Evolutionary conservation across 1,284 basidiomycete species (phyloP).

Genomic region (Sporisorium scitamineum): DNA sequence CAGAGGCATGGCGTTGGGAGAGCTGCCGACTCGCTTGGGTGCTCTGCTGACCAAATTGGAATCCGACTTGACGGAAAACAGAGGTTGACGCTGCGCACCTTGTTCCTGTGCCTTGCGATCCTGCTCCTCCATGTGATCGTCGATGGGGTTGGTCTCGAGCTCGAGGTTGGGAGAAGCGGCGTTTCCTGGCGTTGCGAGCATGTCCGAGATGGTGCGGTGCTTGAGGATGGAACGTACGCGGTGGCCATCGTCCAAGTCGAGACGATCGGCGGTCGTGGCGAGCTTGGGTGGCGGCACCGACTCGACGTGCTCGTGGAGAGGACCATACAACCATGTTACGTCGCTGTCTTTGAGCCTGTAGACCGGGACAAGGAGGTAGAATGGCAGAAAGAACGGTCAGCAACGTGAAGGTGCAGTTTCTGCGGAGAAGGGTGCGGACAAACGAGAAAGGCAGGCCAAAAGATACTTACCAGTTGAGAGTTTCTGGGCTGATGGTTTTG

Average conservation of each 20-base stretch:
- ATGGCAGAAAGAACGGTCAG: not conserved
- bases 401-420: not conserved
- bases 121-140: slow-evolving; percentile 55
- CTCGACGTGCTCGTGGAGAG: slow-evolving; percentile 79
- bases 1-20: slow-evolving; percentile 39
- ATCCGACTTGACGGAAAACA: slow-evolving; percentile 58
- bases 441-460: not conserved
- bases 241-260: slow-evolving; percentile 71
- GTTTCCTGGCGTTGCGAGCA: slow-evolving; percentile 75
- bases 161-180: slow-evolving; percentile 73
- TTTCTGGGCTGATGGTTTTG: slow-evolving; percentile 94
- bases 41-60: slow-evolving; percentile 50
- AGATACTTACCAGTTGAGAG: slow-evolving; percentile 88
- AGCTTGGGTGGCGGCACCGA: slow-evolving; percentile 74
- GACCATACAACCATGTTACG: slow-evolving; percentile 98
- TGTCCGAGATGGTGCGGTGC: slow-evolving; percentile 90
- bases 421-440: not conserved
- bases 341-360: slow-evolving; percentile 97
- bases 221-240: slow-evolving; percentile 89
- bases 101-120: slow-evolving; percentile 40
- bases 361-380: not conserved
- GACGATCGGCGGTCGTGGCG: slow-evolving; percentile 73
- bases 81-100: slow-evolving; percentile 21
- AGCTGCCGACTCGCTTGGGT: slow-evolving; percentile 41
- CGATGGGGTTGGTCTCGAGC: slow-evolving; percentile 48